phyloP scores from a whole-genome alignment of 2,329 filamentous ascomycete genomes.

The Hyphodiscus sp. region DNA sequence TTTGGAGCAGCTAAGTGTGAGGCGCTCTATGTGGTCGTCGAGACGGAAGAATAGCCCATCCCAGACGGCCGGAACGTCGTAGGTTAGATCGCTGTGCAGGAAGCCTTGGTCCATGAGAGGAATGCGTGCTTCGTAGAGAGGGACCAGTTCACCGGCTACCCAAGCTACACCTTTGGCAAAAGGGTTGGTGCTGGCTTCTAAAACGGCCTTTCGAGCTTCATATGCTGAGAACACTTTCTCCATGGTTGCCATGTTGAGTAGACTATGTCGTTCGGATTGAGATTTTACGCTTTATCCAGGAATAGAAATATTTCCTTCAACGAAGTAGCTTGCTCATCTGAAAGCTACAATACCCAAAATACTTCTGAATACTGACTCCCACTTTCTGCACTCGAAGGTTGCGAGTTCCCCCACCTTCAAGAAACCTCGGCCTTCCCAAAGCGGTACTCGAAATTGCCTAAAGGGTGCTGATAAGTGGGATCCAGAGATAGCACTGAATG shows the following conservation, averaged over 20 bases:
- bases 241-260: constrained; percentile 37
- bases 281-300: too few relatives aligned
- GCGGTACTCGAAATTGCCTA: too few relatives aligned
- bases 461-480: too few relatives aligned
- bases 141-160: constrained; percentile 38
- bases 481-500: too few relatives aligned
- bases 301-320: too few relatives aligned
- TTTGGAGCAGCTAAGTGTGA: constrained; percentile 40
- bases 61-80: constrained; percentile 46
- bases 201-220: constrained; percentile 25
- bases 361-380: too few relatives aligned
- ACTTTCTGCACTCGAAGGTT: too few relatives aligned
- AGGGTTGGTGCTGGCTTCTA: constrained; percentile 33
- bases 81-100: constrained; percentile 45
- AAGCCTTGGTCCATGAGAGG: constrained; percentile 46
- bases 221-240: constrained; percentile 36
- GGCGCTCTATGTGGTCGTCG: constrained; percentile 40
- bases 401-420: too few relatives aligned
- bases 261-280: too few relatives aligned
- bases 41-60: constrained; percentile 46
- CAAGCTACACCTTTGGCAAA: constrained; percentile 41
- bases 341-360: too few relatives aligned
- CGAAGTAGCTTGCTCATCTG: too few relatives aligned
- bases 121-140: constrained; percentile 41
- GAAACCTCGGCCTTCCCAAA: too few relatives aligned